These are phyloP conservation scores for Hypomontagnella submonticulosa DNA, from an alignment of 495 filamentous ascomycete species.

Conservation along the genomic window DNA sequence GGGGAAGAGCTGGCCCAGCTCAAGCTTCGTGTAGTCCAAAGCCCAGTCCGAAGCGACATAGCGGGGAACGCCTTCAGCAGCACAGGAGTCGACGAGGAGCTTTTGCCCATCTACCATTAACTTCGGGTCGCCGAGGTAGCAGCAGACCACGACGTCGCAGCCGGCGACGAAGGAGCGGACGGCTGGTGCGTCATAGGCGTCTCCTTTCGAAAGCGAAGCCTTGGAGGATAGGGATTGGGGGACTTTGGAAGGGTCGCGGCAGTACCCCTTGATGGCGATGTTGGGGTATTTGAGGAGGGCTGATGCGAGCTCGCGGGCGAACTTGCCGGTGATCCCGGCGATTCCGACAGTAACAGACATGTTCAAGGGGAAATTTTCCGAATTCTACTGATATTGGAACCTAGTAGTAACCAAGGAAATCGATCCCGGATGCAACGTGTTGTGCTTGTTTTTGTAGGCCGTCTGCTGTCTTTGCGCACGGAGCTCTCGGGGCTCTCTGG, in stretches of 20 bases:
- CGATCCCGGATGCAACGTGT: neutral
- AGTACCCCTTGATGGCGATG: conserved; percentile 46
- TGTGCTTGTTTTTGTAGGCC: conserved; percentile 2
- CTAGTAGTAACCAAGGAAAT: neutral
- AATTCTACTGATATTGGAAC: neutral
- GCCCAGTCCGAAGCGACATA: conserved; percentile 60
- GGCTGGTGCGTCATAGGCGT: conserved; percentile 34
- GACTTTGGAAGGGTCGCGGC: conserved; percentile 47
- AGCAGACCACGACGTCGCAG: conserved; percentile 53
- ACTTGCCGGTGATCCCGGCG: conserved; percentile 49
- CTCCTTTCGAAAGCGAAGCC: conserved; percentile 35
- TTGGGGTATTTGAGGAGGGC: conserved; percentile 41
- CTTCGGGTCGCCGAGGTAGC: conserved; percentile 55
- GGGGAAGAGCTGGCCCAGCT: conserved; percentile 50
- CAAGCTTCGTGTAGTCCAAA: conserved; percentile 55
- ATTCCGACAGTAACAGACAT: conserved; percentile 44
- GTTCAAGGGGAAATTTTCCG: neutral
- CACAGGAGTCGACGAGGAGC: conserved; percentile 57
- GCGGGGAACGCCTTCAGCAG: conserved; percentile 50
- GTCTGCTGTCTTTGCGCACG: neutral
- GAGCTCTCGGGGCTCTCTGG: conserved; percentile 9
- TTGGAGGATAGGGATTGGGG: conserved; percentile 30
- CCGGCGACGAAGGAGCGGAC: conserved; percentile 36
- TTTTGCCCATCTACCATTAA: conserved; percentile 61
- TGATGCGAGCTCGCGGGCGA: conserved; percentile 43